A percentile compares a stretch with the other conserved stretches of the same genome.
Conservation (phyloP, 805 yeast species). For the Suhomyces prunicola region DNA sequence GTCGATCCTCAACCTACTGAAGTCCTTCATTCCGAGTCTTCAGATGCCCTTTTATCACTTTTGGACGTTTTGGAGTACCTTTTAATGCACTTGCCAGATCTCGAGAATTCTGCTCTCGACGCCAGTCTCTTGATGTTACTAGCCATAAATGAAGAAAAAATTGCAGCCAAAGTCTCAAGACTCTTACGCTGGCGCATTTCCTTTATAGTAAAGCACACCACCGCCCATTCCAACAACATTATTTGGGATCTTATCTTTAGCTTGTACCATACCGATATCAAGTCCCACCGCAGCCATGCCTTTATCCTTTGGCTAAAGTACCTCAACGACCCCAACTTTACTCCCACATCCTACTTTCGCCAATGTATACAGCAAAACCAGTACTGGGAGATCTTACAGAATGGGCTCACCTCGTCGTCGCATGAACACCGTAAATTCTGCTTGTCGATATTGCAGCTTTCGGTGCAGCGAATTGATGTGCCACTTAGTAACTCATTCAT, state of each 20-base stretch:
- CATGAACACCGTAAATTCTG: slow-evolving; percentile 72
- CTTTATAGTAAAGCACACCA: not conserved
- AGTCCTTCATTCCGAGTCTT: slow-evolving; percentile 4
- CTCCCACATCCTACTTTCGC: slow-evolving; percentile 23
- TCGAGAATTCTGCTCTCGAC: not conserved
- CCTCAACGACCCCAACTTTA: slow-evolving; percentile 26
- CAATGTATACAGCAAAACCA: slow-evolving; percentile 19
- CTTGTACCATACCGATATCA: slow-evolving; percentile 25
- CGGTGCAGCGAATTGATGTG: slow-evolving; percentile 46
- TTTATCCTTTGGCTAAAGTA: slow-evolving; percentile 57
- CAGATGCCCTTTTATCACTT: slow-evolving; percentile 16
- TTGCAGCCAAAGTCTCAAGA: slow-evolving; percentile 37
- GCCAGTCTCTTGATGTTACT: slow-evolving; percentile 30
- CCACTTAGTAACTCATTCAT: slow-evolving; percentile 37
- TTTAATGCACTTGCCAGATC: slow-evolving; percentile 19
- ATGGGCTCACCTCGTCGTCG: slow-evolving; percentile 49
- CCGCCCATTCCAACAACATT: slow-evolving; percentile 14
- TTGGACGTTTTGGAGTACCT: slow-evolving; percentile 38
- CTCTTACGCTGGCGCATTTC: slow-evolving; percentile 56
- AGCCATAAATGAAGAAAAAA: slow-evolving; percentile 33
- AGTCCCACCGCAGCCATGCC: slow-evolving; percentile 36
- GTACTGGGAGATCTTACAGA: slow-evolving; percentile 55
- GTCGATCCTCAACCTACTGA: not conserved
- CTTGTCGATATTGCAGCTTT: slow-evolving; percentile 59
- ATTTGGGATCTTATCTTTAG: slow-evolving; percentile 48